Base-by-base conservation (phyloP, 441 rosid species). In the Geranium incanum region DNA sequence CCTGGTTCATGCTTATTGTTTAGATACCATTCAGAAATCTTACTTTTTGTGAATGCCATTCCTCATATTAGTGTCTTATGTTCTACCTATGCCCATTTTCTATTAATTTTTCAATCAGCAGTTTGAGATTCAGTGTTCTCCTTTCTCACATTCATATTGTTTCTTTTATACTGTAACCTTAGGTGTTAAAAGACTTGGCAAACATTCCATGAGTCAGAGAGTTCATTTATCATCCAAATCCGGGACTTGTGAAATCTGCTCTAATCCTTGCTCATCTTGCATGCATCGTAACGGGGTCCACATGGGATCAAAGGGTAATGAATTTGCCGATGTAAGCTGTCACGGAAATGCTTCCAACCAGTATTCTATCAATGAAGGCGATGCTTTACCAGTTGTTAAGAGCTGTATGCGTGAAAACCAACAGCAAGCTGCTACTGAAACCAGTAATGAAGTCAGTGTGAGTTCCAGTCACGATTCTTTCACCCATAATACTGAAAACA, bases 231-330 rank as follows among this genome's bases (percentile, higher is more conserved):
- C 72, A 78, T 78, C 72, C 73, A 93, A 88, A 79, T 90, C 92
- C 74, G 95, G 96, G 81, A 92, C 89, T 72, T 88, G 95, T 79
- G 88, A 88, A 79, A 88, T 86, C 71, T 89, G 92, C 76, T 89
- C 83, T 69, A 86, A 96, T 72, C 91, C 95, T 79, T 87, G 96
- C 83, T 88, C 95, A 68, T 94, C 95, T 60, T 94, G 97, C 78
- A 86, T 86, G 91, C 97, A 90, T 78, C 87, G 74, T 73, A 84
- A 78, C 74, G 72, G 73, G 71, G 84, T 81, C 78, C 72, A 72
- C 69, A 80, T 85, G 81, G 90, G 83, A 76, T 83, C 86, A 37
- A 88, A 87, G 75, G 79, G 55, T 68, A 86, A 77, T 6, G 95
- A 84, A 75, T 81, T 77, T 74, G 85, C 89, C 13, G 95, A 89